Base-by-base conservation (phyloP, 208 protist species). In the Sergeia podlipaevii region DNA sequence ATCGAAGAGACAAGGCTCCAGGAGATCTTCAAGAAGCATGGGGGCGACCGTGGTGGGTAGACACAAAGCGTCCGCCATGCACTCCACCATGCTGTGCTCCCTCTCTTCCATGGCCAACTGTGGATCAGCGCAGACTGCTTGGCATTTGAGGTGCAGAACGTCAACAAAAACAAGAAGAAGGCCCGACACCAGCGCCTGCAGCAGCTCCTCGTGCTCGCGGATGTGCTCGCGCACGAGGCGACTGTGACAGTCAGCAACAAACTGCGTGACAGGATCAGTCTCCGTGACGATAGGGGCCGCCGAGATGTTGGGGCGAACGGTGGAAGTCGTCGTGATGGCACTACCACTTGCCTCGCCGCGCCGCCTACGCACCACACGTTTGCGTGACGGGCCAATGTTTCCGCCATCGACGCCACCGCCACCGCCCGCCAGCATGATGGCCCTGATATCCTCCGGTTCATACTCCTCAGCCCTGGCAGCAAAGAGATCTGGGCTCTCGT, bases 31-130 rank as follows among this genome's bases (percentile, higher is more conserved):
- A 27, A 80, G 54, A 23, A 95, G 53, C 39, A 90, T 68, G n/a
- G 87, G 84, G 8, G 68, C 67, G 17, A 86, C 49, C 0, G 79
- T 73, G 0, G 71, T 85, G 38, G 87, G 61, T 15, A 91, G 60
- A 51, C 74, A 82, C 23, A 95, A 70, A 6, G 73, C 73, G 60
- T 95, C 87, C 10, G 87, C 83, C 49, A 95, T 75, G 70, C 84
- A 79, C 72, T 95, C 83, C 11, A 90, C 78, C 21, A 91, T 75
- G 33, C 56, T 63, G 24, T 58, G 49, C 48, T 85, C 75, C 20
- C 64, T 65, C 41, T 84, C 74, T 1, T 63, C 58, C 4, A 42
- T 49, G 26, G 61, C 20, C 11, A 54, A 47, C 42, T 15, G 13
- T 15, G 15, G 29, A 17, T 30, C 7, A 29, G 69, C 64, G 30